These are phyloP conservation scores for Colletotrichum sp. DNA, from an alignment of 2,329 filamentous ascomycete species.

Conservation along the genomic window DNA sequence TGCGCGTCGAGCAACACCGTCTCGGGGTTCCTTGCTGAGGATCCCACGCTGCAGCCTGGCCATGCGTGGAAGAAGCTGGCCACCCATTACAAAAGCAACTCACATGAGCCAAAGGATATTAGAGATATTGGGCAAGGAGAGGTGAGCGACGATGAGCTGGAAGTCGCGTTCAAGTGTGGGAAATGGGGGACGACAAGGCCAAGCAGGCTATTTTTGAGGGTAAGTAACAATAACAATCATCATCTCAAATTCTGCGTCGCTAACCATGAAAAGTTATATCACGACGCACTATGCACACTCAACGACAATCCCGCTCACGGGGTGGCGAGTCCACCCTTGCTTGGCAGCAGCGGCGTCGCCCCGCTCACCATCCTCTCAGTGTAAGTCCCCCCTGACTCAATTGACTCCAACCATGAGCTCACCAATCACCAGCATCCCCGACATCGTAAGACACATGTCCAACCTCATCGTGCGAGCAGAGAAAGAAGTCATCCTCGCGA, in stretches of 20 bases:
- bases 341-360: constrained; percentile 63
- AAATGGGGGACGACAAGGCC: not conserved
- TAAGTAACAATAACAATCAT: rapidly evolving
- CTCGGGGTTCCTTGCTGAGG: not conserved
- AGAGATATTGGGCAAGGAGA: not conserved
- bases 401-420: not conserved
- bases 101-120: not conserved
- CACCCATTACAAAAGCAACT: not conserved
- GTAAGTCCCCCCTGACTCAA: constrained; percentile 28
- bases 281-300: not conserved
- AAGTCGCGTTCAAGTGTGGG: not conserved
- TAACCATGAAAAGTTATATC: not conserved
- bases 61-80: not conserved
- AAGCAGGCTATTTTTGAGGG: not conserved
- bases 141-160: not conserved
- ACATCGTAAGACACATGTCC: constrained; percentile 76
- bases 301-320: constrained; percentile 37
- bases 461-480: constrained; percentile 78
- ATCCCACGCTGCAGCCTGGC: not conserved
- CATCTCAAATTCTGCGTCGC: not conserved
- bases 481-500: constrained; percentile 75
- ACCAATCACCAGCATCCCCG: constrained; percentile 50
- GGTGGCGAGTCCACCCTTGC: constrained; percentile 56
- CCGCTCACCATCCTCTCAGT: constrained; percentile 74
- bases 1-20: constrained; percentile 1